A percentile compares a stretch with the other conserved stretches of the same genome.
Evolutionary conservation across 2,329 filamentous ascomycete genomes (phyloP).

Genomic region (Diaporthe sp.): DNA sequence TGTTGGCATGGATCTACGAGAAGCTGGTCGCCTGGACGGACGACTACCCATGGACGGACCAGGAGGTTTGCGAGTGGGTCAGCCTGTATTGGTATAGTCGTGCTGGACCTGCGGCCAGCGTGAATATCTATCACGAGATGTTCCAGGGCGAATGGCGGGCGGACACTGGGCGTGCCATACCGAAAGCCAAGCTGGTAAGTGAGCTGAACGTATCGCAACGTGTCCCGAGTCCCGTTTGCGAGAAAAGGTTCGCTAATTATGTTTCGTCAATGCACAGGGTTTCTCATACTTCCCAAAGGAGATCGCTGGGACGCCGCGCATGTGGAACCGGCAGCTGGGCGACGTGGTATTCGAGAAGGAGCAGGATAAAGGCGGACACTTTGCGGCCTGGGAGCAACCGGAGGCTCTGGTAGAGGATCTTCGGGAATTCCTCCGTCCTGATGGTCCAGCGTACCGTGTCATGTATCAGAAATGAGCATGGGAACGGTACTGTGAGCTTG

Average conservation of each 20-base stretch:
- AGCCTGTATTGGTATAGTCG: constrained; percentile 79
- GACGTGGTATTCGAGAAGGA: constrained; percentile 69
- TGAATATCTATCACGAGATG: constrained; percentile 80
- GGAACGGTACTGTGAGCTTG: no score
- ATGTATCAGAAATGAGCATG: not conserved
- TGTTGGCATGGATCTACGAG: constrained; percentile 85
- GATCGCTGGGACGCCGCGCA: constrained; percentile 64
- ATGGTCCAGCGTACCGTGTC: constrained; percentile 9
- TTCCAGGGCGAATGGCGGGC: constrained; percentile 35
- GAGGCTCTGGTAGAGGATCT: constrained; percentile 67
- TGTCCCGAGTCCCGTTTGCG: no score
- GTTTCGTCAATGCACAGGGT: not conserved
- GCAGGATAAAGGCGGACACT: constrained; percentile 67
- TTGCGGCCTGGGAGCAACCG: constrained; percentile 73
- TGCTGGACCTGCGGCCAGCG: constrained; percentile 76
- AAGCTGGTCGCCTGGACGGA: constrained; percentile 85
- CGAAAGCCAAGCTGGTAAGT: constrained; percentile 23
- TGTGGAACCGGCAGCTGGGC: constrained; percentile 71
- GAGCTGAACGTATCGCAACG: not conserved
- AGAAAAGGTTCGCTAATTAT: not conserved
- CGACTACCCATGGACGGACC: constrained; percentile 78
- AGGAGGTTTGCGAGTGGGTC: constrained; percentile 83
- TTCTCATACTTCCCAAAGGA: constrained; percentile 69
- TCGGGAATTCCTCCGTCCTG: constrained; percentile 67
- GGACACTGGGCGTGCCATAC: constrained; percentile 53